phyloP scores from a whole-genome alignment of 2,329 filamentous ascomycete species.

The Aspergillus neotritici region DNA sequence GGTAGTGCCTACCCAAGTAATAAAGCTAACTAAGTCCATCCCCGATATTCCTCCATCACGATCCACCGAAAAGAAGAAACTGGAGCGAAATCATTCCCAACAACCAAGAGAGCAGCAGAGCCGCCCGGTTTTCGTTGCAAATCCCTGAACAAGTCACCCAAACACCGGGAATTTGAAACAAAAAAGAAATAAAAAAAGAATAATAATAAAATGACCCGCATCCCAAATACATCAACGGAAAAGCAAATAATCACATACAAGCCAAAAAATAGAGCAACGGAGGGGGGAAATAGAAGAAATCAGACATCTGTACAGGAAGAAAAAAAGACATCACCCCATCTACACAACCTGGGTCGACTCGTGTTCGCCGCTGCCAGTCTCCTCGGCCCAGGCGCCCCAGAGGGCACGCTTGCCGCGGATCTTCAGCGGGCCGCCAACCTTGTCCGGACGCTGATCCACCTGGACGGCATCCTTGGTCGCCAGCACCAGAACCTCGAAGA shows the following conservation, averaged over 20 bases:
- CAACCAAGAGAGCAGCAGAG: not conserved
- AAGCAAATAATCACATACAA: not conserved
- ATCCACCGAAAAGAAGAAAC: not conserved
- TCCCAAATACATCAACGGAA: not conserved
- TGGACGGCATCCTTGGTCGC: constrained; percentile 98
- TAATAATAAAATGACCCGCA: not conserved
- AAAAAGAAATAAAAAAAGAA: too few relatives aligned
- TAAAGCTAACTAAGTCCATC: too few relatives aligned
- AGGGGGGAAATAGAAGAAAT: not conserved
- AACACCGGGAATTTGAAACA: constrained; percentile 11
- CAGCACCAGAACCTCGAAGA: constrained; percentile 92
- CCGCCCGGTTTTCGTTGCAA: not conserved
- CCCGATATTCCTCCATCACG: not conserved
- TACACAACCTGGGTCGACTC: constrained; percentile 27
- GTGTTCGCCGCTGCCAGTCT: constrained; percentile 45
- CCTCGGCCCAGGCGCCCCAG: constrained; percentile 94
- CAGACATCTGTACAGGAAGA: constrained; percentile 1
- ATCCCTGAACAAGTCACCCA: constrained; percentile 1
- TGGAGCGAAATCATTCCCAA: not conserved
- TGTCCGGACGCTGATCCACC: constrained; percentile 72
- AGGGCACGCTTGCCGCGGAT: constrained; percentile 90
- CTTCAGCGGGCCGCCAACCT: constrained; percentile 71
- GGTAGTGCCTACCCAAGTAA: too few relatives aligned
- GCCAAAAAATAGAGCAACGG: not conserved
- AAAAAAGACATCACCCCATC: not conserved